Conservation (phyloP, 192 early-diverging fungal genomes). For the Helicostylum pulchrum region DNA sequence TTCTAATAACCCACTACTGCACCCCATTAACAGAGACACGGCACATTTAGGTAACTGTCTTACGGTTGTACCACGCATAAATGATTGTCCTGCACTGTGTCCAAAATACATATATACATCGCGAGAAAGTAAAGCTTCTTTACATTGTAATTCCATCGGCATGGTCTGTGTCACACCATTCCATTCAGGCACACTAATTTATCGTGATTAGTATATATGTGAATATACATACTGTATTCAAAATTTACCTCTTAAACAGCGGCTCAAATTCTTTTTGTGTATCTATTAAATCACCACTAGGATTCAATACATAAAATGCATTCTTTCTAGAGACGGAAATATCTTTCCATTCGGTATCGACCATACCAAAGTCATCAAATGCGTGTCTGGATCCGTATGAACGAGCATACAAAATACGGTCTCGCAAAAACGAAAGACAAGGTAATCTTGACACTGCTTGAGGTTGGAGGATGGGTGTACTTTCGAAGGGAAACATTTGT, state of each 20-base stretch:
- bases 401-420: slow-evolving; percentile 46
- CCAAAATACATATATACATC: slow-evolving; percentile 79
- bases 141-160: slow-evolving; percentile 65
- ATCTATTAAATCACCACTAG: slow-evolving; percentile 75
- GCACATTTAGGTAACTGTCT: slow-evolving; percentile 66
- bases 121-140: slow-evolving; percentile 1
- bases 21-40: slow-evolving; percentile 86
- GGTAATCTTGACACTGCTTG: slow-evolving; percentile 79
- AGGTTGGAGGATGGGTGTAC: slow-evolving; percentile 65
- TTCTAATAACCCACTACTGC: slow-evolving; percentile 83
- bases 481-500: slow-evolving; percentile 90
- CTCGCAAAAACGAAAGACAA: slow-evolving; percentile 67
- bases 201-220: not conserved
- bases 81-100: slow-evolving; percentile 89
- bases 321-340: slow-evolving; percentile 41
- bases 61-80: slow-evolving; percentile 64
- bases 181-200: slow-evolving; percentile 49
- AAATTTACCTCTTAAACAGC: slow-evolving; percentile 42
- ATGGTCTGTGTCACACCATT: slow-evolving; percentile 62
- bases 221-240: too few species aligned
- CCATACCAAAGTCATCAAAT: not conserved
- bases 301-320: slow-evolving; percentile 88
- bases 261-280: slow-evolving; percentile 79
- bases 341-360: slow-evolving; percentile 33
- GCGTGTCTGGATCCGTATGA: not conserved